Evolutionary conservation across 2,329 filamentous ascomycete genomes (phyloP), one percentile per base, ranked within the genome.

Genomic region (Xylariaceae sp.): DNA sequence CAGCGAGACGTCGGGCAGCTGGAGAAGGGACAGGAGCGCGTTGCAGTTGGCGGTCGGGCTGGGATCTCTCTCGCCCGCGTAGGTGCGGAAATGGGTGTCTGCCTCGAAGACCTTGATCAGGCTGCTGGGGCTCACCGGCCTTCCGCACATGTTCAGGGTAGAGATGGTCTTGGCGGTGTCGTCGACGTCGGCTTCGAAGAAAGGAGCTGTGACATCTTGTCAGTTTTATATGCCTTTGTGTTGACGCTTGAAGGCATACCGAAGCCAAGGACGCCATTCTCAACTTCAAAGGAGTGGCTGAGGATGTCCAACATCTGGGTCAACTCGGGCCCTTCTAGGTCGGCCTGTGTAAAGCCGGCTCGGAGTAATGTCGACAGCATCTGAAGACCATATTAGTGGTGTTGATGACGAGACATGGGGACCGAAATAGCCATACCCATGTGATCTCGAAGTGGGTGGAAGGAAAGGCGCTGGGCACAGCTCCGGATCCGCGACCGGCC

Each of bases 11-110:
- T 59, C 43, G 8, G 44, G 39, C 5, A 46, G 41, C 12, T 50
- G 45, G 19, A 63, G 47, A 9, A 63, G 46, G 9, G 59, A 56
- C 23, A 57, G 23, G 3, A 64, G 38, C 9, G 56, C 57, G 40
- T 63, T 61, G 40, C 56, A 60, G 44, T 63, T 63, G 2, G 59
- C 58, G 3, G 50, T 59, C n/a, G 59, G 52, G 30, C 59, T 61
- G 2, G 55, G 47, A 38, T 60, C 49, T 16, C 56, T 38, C 43
- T 63, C 60, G 4, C 36, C 30, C 1, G 45, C 34, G 33, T 62
- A 63, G 2, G 59, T 62, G 9, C 42, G 44, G 39, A 63, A 63
- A 40, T 61, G 56, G 8, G 36, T 38, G 3, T 50, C 44, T 2
- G 45, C 40, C 40, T 61, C 56, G 33, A 61, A 63, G 4, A 41